Evolutionary conservation across 352 stramenopile species (phyloP).

Genomic region (Phytophthora foliorum): DNA sequence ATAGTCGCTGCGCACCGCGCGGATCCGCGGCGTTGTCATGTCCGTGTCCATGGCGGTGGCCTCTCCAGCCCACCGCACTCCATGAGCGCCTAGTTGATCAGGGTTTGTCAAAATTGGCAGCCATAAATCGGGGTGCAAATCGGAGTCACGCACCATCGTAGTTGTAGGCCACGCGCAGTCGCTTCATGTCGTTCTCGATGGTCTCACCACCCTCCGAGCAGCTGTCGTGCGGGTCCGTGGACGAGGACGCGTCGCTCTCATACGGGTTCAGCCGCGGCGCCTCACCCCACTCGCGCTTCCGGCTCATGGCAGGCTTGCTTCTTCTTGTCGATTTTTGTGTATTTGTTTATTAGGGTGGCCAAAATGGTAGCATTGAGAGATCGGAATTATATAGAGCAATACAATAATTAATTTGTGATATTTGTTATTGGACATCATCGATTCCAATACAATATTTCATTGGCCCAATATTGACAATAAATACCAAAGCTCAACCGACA

Average conservation of each 20-base stretch:
- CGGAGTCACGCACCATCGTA: constrained; percentile 44
- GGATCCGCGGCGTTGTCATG: constrained; percentile 36
- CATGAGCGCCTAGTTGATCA: constrained; percentile 9
- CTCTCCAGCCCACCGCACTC: constrained; percentile 35
- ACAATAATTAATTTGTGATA: no score
- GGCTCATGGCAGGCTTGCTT: constrained; percentile 12
- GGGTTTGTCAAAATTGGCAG: not conserved
- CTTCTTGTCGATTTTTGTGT: not conserved
- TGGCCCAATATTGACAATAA: no score
- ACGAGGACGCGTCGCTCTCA: constrained; percentile 34
- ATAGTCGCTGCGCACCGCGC: constrained; percentile 40
- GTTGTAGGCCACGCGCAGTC: constrained; percentile 74
- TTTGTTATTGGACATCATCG: no score
- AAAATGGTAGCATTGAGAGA: no score
- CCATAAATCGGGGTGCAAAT: constrained; percentile 1
- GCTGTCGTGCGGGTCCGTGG: constrained; percentile 22
- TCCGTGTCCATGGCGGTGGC: constrained; percentile 33
- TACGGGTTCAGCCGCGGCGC: constrained; percentile 7
- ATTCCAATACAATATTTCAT: no score
- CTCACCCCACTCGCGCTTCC: constrained; percentile 30
- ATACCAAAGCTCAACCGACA: no score
- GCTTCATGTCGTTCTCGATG: constrained; percentile 82
- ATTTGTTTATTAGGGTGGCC: not conserved
- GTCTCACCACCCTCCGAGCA: constrained; percentile 42
- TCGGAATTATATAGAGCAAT: no score